Conservation (phyloP, 2,329 filamentous ascomycete species). For the Beauveria rudraprayagi region DNA sequence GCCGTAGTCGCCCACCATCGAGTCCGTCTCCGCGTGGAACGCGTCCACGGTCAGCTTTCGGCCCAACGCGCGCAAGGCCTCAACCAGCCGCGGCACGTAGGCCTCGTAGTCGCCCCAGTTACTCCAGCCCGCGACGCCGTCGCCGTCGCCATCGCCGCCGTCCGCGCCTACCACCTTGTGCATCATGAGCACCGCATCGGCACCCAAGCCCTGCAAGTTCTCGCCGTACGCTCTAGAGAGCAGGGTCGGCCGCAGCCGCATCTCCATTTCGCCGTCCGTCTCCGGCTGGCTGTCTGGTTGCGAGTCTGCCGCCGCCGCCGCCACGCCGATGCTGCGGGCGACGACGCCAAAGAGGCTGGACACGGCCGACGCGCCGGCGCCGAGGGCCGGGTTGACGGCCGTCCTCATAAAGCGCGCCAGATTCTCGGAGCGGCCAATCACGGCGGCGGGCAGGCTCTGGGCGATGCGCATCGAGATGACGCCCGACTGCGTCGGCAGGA, state of each 20-base stretch:
- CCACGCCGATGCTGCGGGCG: background rate
- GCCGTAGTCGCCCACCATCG: constrained; percentile 20
- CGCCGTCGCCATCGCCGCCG: background rate
- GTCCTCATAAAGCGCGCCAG: constrained; percentile 17
- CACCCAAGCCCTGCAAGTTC: constrained; percentile 19
- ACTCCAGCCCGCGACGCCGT: constrained; percentile 17
- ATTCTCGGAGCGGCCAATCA: constrained; percentile 17
- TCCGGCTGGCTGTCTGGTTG: background rate
- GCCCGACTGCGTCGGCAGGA: constrained; percentile 20
- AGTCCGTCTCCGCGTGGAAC: constrained; percentile 23
- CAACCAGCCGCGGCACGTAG: constrained; percentile 19
- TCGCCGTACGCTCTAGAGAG: constrained; percentile 16
- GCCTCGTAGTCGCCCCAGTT: constrained; percentile 24
- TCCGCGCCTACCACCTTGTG: constrained; percentile 13
- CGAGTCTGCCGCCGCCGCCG: background rate
- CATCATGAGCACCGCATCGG: constrained; percentile 23
- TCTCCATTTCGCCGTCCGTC: constrained; percentile 16
- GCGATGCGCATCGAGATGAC: constrained; percentile 16
- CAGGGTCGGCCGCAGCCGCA: constrained; percentile 14
- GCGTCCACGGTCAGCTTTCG: constrained; percentile 18
- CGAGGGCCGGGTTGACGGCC: constrained; percentile 15
- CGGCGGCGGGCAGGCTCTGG: constrained; percentile 16
- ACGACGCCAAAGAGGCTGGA: background rate
- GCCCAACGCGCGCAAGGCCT: constrained; percentile 13
- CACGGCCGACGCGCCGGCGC: constrained; percentile 8